These are phyloP conservation scores for Phytophthora vignae DNA, from an alignment of 352 stramenopile genomes.

Conservation along the genomic window DNA sequence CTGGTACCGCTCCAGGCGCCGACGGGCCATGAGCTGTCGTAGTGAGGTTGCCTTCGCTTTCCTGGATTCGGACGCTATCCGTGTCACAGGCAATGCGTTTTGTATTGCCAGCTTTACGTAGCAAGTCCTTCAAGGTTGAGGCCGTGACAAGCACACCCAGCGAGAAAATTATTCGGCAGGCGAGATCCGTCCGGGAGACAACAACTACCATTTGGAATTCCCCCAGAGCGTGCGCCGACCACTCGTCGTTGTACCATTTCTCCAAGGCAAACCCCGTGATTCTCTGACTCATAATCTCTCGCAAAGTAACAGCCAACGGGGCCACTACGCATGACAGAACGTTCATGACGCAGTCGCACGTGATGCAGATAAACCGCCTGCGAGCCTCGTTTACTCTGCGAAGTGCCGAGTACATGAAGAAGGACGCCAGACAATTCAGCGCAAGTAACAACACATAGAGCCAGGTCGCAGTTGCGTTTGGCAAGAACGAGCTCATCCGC, in stretches of 20 bases:
- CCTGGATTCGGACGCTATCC: conserved; percentile 1
- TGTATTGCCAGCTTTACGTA: not conserved
- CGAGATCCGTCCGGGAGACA: not conserved
- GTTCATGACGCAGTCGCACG: conserved; percentile 30
- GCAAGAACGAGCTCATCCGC: not conserved
- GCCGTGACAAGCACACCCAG: not conserved
- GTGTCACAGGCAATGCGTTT: not conserved
- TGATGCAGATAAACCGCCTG: conserved; percentile 29
- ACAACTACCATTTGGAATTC: not conserved
- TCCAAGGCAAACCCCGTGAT: conserved; percentile 19
- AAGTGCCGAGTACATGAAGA: conserved; percentile 6
- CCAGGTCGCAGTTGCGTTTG: not conserved
- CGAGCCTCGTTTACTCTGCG: conserved; percentile 8
- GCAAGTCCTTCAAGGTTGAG: not conserved
- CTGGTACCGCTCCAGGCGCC: not conserved
- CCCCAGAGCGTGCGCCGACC: not conserved
- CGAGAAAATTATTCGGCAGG: not conserved
- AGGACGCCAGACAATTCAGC: conserved; percentile 11
- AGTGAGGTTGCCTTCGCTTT: not conserved
- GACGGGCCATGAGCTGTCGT: not conserved
- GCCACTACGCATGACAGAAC: conserved; percentile 35
- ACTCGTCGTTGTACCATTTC: conserved; percentile 36
- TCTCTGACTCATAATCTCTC: conserved; percentile 13
- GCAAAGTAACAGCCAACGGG: too few relatives aligned
- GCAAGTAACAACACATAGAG: conserved; percentile 5